Evolutionary conservation across 129 eudicot species (phyloP), one percentile per base, ranked within the genome.

Genomic region (Flaveria bidentis): DNA sequence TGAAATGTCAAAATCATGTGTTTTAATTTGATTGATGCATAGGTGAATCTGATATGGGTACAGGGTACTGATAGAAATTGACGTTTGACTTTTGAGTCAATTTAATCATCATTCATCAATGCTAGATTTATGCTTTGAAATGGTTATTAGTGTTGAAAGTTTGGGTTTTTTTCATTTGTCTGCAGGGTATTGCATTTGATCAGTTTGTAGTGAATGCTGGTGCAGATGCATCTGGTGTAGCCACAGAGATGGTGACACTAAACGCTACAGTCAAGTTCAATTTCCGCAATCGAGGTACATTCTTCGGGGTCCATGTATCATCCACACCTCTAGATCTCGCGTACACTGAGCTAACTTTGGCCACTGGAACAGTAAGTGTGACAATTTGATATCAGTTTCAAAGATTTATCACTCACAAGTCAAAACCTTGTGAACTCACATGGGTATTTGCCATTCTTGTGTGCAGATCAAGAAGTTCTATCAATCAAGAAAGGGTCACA

Each of bases 251-350:
- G 98, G 92, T 84, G 62, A 70, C 91, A 9, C 41, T 90, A 79
- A 93, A 93, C 78, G 76, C 91, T 10, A 90, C 98, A 6, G 68
- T 90, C 52, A 93, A 85, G 69, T 50, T 88, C 33, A 64, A 74
- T 26, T 90, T 88, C 10, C 86, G 86, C n/a, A 93, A 93, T 49
- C 87, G 64, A 2, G 97, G 91, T 17, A 87, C 97, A 16, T 90
- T 93, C 67, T 93, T 93, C 39, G 98, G 98, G 2, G 91, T 88
- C n/a, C 98, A 93, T 61, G 98, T 93, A 9, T 80, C 92, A 61
- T 85, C 98, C 15, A 81, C 97, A 3, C 86, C 87, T 6, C 30
- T 93, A 44, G 90, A 86, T 80, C 90, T 93, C 26, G 75, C 96
- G 5, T 93, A 83, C 63, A 64, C 87, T 5, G 69, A 90, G 56